phyloP scores from a whole-genome alignment of 345 rosid species.

The Mercurialis annua region DNA sequence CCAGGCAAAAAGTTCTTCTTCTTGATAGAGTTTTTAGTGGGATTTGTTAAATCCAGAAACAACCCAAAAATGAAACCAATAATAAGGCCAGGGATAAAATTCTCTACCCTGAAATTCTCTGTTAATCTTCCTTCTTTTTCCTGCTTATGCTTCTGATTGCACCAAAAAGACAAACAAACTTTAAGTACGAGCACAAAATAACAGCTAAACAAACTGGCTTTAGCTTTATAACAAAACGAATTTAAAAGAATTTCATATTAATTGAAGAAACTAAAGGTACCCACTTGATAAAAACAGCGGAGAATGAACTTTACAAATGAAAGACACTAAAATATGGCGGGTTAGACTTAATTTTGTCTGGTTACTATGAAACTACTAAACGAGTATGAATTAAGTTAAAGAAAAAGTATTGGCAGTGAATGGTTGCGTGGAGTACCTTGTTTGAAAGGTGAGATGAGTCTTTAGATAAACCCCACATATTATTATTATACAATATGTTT shows the following conservation, averaged over 20 bases:
- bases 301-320: neutral
- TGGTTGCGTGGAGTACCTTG: slow-evolving; percentile 12
- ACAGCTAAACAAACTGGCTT: neutral
- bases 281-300: too few relatives aligned
- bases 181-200: neutral
- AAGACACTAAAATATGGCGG: neutral
- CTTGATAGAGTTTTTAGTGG: slow-evolving; percentile 33
- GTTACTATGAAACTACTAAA: neutral
- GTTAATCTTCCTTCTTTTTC: slow-evolving; percentile 44
- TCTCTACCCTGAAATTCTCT: slow-evolving; percentile 69
- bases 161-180: neutral
- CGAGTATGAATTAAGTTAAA: neutral
- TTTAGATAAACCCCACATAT: slow-evolving; percentile 13
- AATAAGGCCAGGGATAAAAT: slow-evolving; percentile 73
- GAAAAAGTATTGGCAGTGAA: neutral
- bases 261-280: too few relatives aligned
- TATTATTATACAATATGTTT: neutral
- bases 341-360: neutral
- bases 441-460: slow-evolving; percentile 16
- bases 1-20: slow-evolving; percentile 60
- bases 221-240: too few relatives aligned
- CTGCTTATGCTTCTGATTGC: slow-evolving; percentile 42
- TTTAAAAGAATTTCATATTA: neutral
- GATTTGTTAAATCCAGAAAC: slow-evolving; percentile 65
- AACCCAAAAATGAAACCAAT: slow-evolving; percentile 84